Base-by-base conservation (phyloP, 2,329 filamentous ascomycete species). In the Ophiostoma sp. region DNA sequence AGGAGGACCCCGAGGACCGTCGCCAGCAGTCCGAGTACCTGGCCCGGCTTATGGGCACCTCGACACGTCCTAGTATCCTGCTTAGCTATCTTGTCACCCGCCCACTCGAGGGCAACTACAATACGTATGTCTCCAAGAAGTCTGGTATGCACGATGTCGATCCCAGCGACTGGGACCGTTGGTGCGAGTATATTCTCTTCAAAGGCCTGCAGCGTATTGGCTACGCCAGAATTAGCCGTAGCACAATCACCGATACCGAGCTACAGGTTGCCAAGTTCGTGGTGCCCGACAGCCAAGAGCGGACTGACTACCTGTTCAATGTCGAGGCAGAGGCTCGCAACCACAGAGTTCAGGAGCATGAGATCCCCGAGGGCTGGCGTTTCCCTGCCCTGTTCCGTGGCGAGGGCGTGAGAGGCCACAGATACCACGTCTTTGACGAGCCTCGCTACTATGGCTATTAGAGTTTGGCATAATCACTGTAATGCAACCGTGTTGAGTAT, bases 141-240 rank as follows among this genome's bases (percentile, higher is more conserved):
- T 96, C 91, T 69, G 92, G 93, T 9, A 99, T 99, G 95, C 88
- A 91, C 75, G 95, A 99, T 75, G 95, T 99, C 65, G 95, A 99
- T 75, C 86, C 89, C 0, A 88, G 83, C 3, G 95, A 99, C 77
- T 97, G 93, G 93, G 95, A 99, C 78, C 84, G 95, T 68, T 99
- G 95, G 95, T 99, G 95, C 81, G 94, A 99, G 81, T 99, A 99
- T 78, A 97, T 99, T 72, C 81, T 99, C 40, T 99, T 92, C 83
- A 97, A 97, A 82, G 88, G 88, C 12, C 80, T 99, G 71, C 89
- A 88, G 78, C 85, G 94, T 71, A 89, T 90, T 0, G 94, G 92
- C 1, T 99, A 99, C 77, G 95, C 95, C 4, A 84, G 95, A 67
- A 89, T 99, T 66, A 94, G 90, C 74, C 85, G 95, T 74, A 88